A percentile compares a stretch with the other conserved stretches of the same genome.
Evolutionary conservation across 1,139 yeast species (phyloP).

Genomic region (Yamadazyma epiphylla): DNA sequence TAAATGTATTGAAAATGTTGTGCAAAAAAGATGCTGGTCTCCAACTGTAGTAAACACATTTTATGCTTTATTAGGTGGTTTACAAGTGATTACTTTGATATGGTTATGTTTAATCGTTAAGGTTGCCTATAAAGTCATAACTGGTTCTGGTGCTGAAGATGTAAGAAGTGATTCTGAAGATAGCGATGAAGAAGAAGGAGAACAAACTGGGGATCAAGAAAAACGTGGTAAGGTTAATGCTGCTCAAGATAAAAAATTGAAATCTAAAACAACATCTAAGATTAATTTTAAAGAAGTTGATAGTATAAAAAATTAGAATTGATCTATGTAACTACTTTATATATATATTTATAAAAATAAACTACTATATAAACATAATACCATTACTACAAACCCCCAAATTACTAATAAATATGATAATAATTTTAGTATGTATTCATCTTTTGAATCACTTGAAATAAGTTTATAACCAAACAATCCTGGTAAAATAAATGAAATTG

Average conservation of each 20-base stretch:
- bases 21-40: slow-evolving; percentile 55
- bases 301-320: neutral
- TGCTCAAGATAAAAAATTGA: slow-evolving; percentile 3
- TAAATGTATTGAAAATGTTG: slow-evolving; percentile 28
- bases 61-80: slow-evolving; percentile 53
- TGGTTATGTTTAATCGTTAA: slow-evolving; percentile 76
- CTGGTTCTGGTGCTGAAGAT: slow-evolving; percentile 76
- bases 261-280: slow-evolving; percentile 3
- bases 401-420: slow-evolving; percentile 30
- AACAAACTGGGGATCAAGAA: slow-evolving; percentile 9
- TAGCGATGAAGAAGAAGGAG: slow-evolving; percentile 29
- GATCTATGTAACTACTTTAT: slow-evolving; percentile 2
- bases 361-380: slow-evolving; percentile 36
- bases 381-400: slow-evolving; percentile 44
- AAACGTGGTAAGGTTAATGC: slow-evolving; percentile 3
- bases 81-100: slow-evolving; percentile 62
- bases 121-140: slow-evolving; percentile 65
- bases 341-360: slow-evolving; percentile 15
- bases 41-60: slow-evolving; percentile 48
- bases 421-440: slow-evolving; percentile 22
- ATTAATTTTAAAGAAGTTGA: neutral
- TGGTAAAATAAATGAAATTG: slow-evolving; percentile 56
- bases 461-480: slow-evolving; percentile 55
- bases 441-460: slow-evolving; percentile 28
- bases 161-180: slow-evolving; percentile 75